Conservation (phyloP, 2,329 filamentous ascomycete species). For the Paecilomyces niveus region DNA sequence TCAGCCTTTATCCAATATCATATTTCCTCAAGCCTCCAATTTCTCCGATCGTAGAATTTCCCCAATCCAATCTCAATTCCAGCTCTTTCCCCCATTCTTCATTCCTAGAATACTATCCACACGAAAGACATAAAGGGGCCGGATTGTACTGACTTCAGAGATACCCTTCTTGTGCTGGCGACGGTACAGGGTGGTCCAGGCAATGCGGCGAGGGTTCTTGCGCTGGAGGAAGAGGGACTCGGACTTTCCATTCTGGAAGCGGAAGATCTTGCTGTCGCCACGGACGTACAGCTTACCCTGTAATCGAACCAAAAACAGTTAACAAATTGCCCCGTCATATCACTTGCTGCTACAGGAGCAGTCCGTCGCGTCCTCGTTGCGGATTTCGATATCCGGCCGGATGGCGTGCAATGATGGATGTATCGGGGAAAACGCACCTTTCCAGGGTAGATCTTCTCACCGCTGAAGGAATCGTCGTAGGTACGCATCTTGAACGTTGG, state of each 20-base stretch:
- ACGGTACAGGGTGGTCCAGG: conserved; percentile 97
- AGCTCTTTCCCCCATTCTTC: not conserved
- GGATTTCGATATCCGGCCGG: conserved; percentile 5
- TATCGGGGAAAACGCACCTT: conserved; percentile 52
- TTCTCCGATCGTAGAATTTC: conserved; percentile 9
- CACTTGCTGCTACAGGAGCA: conserved; percentile 4
- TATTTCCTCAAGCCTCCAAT: conserved; percentile 1
- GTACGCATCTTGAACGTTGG: conserved; percentile 60
- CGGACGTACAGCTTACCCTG: conserved; percentile 99
- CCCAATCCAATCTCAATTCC: conserved; percentile 4
- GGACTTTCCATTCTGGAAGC: conserved; percentile 99
- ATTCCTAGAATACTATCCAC: not conserved
- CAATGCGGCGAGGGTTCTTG: conserved; percentile 99
- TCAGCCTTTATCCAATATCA: conserved; percentile 9
- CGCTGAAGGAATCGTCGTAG: conserved; percentile 73
- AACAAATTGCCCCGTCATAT: conserved; percentile 8
- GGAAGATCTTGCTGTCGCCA: conserved; percentile 99
- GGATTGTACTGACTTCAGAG: conserved; percentile 77
- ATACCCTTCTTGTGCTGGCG: conserved; percentile 99
- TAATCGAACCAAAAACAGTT: conserved; percentile 27
- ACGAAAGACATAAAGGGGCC: conserved; percentile 10
- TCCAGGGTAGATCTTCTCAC: conserved; percentile 72
- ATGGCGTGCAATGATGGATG: conserved; percentile 9
- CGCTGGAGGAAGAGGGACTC: conserved; percentile 99
- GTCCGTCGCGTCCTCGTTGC: conserved; percentile 1